Evolutionary conservation across 2,329 filamentous ascomycete genomes (phyloP).

Genomic region (Blastomyces silverae): DNA sequence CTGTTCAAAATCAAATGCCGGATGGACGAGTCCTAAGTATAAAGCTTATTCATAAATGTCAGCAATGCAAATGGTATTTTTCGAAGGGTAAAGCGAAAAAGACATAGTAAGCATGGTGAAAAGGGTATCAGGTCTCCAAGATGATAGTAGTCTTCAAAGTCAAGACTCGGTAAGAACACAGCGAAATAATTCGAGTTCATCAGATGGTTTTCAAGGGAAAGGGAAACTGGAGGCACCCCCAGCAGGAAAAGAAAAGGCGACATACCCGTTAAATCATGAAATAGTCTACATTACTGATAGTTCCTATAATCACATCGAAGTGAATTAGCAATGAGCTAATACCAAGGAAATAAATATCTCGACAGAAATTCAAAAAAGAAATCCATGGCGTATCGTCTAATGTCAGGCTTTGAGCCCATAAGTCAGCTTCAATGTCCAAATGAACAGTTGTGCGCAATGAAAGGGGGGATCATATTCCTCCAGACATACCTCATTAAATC

Average conservation of each 20-base stretch:
- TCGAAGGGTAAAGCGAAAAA: background rate
- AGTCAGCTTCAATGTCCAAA: constrained; percentile 19
- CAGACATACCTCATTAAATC: constrained; percentile 59
- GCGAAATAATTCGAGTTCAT: constrained; percentile 57
- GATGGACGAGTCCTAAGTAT: background rate
- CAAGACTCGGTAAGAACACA: constrained; percentile 58
- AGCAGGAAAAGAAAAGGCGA: constrained; percentile 13
- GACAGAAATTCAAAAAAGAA: constrained; percentile 19
- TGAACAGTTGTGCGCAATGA: constrained; percentile 8
- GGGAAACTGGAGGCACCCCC: background rate
- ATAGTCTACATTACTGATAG: constrained; percentile 9
- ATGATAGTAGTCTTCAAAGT: constrained; percentile 56
- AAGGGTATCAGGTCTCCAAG: constrained; percentile 57
- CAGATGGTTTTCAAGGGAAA: constrained; percentile 33
- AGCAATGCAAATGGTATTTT: background rate
- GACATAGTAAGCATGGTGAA: background rate
- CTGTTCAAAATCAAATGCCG: background rate
- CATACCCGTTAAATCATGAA: constrained; percentile 11
- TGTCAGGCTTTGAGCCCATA: constrained; percentile 34
- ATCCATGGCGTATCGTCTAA: constrained; percentile 34
- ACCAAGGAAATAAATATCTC: constrained; percentile 20
- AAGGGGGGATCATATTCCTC: background rate
- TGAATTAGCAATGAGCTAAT: constrained; percentile 27
- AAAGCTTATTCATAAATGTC: background rate
- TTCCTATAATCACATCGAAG: constrained; percentile 23